A percentile compares a stretch with the other conserved stretches of the same genome.
These are phyloP conservation scores for Micractinium conductrix DNA, from an alignment of 139 green algal species.

Conservation along the genomic window DNA sequence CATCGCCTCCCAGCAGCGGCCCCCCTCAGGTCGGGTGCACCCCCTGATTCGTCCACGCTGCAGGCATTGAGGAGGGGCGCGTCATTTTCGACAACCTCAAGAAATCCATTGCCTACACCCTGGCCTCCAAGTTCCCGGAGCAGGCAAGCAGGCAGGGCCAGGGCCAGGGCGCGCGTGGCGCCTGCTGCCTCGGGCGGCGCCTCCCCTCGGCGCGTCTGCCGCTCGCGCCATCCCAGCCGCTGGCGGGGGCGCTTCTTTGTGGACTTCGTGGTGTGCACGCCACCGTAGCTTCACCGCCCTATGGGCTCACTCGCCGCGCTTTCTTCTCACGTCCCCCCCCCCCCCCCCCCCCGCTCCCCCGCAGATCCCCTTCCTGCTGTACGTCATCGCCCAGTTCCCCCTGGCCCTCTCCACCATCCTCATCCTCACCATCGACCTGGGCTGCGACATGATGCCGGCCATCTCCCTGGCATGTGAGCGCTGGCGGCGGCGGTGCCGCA, in stretches of 20 bases:
- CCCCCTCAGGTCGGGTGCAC: background rate
- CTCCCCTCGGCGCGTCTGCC: too few relatives aligned
- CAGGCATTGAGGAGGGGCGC: constrained; percentile 76
- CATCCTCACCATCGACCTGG: constrained; percentile 84
- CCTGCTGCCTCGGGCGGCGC: too few relatives aligned
- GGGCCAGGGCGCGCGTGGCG: background rate
- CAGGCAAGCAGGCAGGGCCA: constrained; percentile 33
- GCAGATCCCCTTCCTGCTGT: constrained; percentile 71
- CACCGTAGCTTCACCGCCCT: too few relatives aligned
- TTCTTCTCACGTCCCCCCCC: background rate
- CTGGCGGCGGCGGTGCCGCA: background rate
- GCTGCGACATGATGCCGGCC: constrained; percentile 82
- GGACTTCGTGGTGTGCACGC: too few relatives aligned
- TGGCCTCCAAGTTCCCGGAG: constrained; percentile 82
- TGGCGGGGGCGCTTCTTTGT: too few relatives aligned
- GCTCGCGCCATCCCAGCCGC: too few relatives aligned
- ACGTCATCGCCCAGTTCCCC: constrained; percentile 67
- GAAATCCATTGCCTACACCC: constrained; percentile 86
- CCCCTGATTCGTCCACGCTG: background rate
- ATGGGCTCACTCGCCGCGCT: too few relatives aligned
- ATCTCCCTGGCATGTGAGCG: constrained; percentile 79
- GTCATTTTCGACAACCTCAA: constrained; percentile 92
- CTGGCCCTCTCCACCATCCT: constrained; percentile 83
- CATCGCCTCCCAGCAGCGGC: too few relatives aligned
- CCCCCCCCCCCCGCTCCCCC: background rate